phyloP scores from a whole-genome alignment of 208 protist genomes.

The Wallacemonas sp. region DNA sequence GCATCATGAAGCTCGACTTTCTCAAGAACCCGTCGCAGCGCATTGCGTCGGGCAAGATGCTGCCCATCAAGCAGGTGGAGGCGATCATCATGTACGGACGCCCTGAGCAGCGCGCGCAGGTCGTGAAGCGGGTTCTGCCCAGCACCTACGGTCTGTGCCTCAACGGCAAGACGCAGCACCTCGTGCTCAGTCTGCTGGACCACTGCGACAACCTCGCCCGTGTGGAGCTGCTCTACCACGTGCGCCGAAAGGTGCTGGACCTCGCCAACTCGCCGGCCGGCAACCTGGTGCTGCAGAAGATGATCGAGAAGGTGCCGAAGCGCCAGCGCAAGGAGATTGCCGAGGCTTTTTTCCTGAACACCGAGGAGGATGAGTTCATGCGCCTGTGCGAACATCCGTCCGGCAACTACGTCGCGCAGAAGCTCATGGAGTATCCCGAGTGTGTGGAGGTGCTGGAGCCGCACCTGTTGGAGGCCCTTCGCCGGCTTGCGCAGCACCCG shows the following conservation, averaged over 20 bases:
- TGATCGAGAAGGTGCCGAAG: constrained; percentile 75
- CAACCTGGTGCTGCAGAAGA: constrained; percentile 79
- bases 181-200: constrained; percentile 73
- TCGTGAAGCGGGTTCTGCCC: constrained; percentile 78
- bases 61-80: constrained; percentile 89
- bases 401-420: constrained; percentile 88
- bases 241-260: constrained; percentile 80
- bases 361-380: constrained; percentile 73
- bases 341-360: constrained; percentile 80
- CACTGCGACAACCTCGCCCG: constrained; percentile 78
- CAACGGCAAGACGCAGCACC: constrained; percentile 77
- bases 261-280: constrained; percentile 69
- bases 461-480: constrained; percentile 43
- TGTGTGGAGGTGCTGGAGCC: constrained; percentile 65
- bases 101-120: constrained; percentile 80
- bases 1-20: constrained; percentile 86
- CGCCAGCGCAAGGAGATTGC: constrained; percentile 84
- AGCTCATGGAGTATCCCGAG: constrained; percentile 73
- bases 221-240: constrained; percentile 79
- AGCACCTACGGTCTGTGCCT: constrained; percentile 72
- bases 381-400: constrained; percentile 79
- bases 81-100: constrained; percentile 84
- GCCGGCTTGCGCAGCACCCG: constrained; percentile 42
- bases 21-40: constrained; percentile 88
- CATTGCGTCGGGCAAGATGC: constrained; percentile 69